Evolutionary conservation across 805 yeast genomes (phyloP).

Genomic region (Jamesozyma hellenica): DNA sequence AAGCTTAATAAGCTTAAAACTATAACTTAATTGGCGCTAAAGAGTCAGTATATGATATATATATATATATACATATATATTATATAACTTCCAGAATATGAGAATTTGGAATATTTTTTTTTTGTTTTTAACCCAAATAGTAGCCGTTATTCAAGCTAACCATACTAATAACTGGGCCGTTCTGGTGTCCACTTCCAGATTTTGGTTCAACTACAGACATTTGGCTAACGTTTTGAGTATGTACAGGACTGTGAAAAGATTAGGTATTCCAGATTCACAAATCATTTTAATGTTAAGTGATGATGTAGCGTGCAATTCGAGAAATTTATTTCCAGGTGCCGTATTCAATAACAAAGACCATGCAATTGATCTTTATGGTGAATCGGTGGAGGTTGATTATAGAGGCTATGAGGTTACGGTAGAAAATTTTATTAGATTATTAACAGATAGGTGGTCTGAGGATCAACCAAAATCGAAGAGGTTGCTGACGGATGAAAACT

Average conservation of each 20-base stretch:
- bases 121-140: slow-evolving; percentile 1
- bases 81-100: background rate
- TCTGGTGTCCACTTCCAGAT: slow-evolving; percentile 86
- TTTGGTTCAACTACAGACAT: slow-evolving; percentile 97
- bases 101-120: background rate
- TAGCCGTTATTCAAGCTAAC: slow-evolving; percentile 4
- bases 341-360: slow-evolving; percentile 91
- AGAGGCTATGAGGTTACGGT: slow-evolving; percentile 98
- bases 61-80: no score
- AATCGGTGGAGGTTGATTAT: slow-evolving; percentile 89
- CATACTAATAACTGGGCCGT: slow-evolving; percentile 76
- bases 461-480: slow-evolving; percentile 91
- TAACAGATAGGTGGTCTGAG: slow-evolving; percentile 93
- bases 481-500: slow-evolving; percentile 82
- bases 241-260: slow-evolving; percentile 88
- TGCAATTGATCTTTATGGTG: slow-evolving; percentile 87
- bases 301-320: slow-evolving; percentile 92
- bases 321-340: slow-evolving; percentile 92
- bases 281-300: slow-evolving; percentile 93
- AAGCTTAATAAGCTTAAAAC: no score
- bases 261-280: slow-evolving; percentile 97
- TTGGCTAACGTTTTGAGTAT: slow-evolving; percentile 92
- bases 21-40: no score
- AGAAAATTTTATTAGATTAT: slow-evolving; percentile 82
- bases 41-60: no score